phyloP scores from a whole-genome alignment of 108 stramenopile species.

The Pseudonitzschia pungens region DNA sequence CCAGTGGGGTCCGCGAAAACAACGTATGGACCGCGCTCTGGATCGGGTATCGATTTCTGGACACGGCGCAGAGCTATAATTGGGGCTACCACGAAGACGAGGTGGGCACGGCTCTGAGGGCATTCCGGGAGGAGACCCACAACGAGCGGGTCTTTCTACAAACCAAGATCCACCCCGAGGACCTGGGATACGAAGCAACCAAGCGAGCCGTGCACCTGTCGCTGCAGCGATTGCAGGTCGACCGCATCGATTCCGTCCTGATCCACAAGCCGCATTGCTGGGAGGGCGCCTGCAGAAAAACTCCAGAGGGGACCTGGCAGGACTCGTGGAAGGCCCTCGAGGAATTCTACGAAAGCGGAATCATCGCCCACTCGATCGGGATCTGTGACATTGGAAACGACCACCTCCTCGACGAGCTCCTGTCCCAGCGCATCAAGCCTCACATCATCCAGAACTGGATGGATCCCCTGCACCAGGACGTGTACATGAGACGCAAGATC shows the following conservation, averaged over 20 bases:
- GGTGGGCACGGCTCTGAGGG: conserved; percentile 28
- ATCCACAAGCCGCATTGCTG: conserved; percentile 64
- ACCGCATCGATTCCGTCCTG: conserved; percentile 47
- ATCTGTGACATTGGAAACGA: conserved; percentile 54
- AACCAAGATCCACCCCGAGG: conserved; percentile 63
- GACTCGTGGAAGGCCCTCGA: conserved; percentile 57
- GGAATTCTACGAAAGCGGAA: conserved; percentile 46
- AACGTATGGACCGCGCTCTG: conserved; percentile 41
- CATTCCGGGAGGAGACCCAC: neutral
- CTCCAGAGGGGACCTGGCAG: conserved; percentile 63
- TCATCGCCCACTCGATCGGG: conserved; percentile 43
- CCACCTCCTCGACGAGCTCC: conserved; percentile 38
- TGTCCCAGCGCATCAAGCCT: conserved; percentile 41
- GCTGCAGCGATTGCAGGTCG: conserved; percentile 21
- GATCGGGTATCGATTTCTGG: conserved; percentile 49
- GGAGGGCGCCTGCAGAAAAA: conserved; percentile 43
- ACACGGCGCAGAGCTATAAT: conserved; percentile 51
- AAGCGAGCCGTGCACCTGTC: conserved; percentile 33
- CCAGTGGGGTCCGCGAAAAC: conserved; percentile 42
- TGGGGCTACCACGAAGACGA: conserved; percentile 62
- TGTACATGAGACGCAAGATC: conserved; percentile 29
- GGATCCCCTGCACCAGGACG: conserved; percentile 58
- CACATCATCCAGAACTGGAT: conserved; percentile 63
- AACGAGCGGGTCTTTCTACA: conserved; percentile 46
- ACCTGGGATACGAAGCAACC: conserved; percentile 53